Evolutionary conservation across 495 filamentous ascomycete genomes (phyloP).

Genomic region (Aspergillus ellipticus): DNA sequence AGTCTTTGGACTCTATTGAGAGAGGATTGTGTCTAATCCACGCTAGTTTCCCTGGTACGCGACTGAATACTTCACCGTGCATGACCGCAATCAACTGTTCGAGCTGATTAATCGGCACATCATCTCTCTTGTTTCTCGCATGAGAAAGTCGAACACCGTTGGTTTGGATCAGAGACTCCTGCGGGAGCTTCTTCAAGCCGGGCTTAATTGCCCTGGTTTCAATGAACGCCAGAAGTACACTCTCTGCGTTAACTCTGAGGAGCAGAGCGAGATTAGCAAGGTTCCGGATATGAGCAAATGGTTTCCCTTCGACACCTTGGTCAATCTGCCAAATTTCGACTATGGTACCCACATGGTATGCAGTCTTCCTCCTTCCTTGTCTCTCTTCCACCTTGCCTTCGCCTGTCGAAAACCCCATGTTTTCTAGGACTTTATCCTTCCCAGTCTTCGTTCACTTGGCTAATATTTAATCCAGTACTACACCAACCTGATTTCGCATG

Average conservation of each 20-base stretch:
- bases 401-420: background rate
- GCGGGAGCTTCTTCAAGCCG: constrained; percentile 53
- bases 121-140: constrained; percentile 35
- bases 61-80: constrained; percentile 57
- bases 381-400: background rate
- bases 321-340: constrained; percentile 23
- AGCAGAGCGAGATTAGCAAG: constrained; percentile 16
- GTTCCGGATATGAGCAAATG: constrained; percentile 21
- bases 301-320: constrained; percentile 39
- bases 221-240: constrained; percentile 51
- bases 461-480: constrained; percentile 22
- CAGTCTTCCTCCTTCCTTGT: background rate
- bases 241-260: constrained; percentile 21
- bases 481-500: constrained; percentile 27
- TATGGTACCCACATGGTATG: constrained; percentile 30
- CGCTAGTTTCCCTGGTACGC: constrained; percentile 65
- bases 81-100: constrained; percentile 58
- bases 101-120: constrained; percentile 48
- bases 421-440: background rate
- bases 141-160: constrained; percentile 27
- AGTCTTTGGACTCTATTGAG: background rate
- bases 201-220: constrained; percentile 61
- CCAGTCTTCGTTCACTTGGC: background rate
- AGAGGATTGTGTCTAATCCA: constrained; percentile 4
- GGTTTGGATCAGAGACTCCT: constrained; percentile 54